phyloP scores from a whole-genome alignment of 192 early-diverging fungal species.

The Entomortierella parvispora region DNA sequence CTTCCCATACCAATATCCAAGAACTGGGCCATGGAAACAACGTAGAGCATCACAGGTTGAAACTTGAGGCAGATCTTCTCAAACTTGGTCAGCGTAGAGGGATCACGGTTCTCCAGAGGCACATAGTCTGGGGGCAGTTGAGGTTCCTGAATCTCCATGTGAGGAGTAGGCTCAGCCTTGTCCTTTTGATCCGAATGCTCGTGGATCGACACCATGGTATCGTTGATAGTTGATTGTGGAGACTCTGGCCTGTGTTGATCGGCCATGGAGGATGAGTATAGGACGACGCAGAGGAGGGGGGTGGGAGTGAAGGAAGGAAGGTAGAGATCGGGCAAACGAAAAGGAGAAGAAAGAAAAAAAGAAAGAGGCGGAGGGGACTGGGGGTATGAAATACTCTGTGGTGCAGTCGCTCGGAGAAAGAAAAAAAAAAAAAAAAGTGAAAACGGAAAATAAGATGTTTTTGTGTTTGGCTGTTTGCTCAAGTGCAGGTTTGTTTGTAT shows the following conservation, averaged over 20 bases:
- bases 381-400: neutral
- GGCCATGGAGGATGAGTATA: neutral
- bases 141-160: neutral
- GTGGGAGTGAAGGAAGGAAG: too few species aligned
- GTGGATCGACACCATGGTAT: slow-evolving; percentile 15
- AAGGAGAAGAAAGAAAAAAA: neutral
- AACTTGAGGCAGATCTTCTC: slow-evolving; percentile 16
- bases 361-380: neutral
- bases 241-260: slow-evolving; percentile 5
- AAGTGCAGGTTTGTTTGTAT: too few species aligned
- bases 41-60: slow-evolving; percentile 46
- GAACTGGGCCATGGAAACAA: slow-evolving; percentile 48
- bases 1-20: slow-evolving; percentile 41
- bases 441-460: too few species aligned
- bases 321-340: too few species aligned
- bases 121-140: neutral
- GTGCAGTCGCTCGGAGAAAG: neutral
- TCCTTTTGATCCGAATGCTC: too few species aligned
- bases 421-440: neutral
- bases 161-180: neutral
- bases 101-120: neutral
- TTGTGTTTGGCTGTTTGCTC: slow-evolving; percentile 20
- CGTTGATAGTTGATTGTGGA: slow-evolving; percentile 8
- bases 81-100: slow-evolving; percentile 14
- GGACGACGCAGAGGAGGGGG: neutral